phyloP scores from a whole-genome alignment of 2,329 filamentous ascomycete genomes.

The Nectriaceae sp. region DNA sequence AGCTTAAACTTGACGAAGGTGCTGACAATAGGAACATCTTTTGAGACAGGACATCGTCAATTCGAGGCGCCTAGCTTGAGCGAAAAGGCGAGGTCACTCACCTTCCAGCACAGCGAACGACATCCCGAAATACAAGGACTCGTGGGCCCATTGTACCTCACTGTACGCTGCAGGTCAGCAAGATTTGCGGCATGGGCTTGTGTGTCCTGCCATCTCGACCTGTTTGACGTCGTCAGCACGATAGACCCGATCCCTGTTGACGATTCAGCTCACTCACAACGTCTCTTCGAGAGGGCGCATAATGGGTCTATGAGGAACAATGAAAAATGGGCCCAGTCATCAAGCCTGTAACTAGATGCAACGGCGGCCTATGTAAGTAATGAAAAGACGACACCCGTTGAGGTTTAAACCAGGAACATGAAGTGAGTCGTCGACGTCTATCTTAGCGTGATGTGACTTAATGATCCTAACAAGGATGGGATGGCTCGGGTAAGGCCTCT shows the following conservation, averaged over 20 bases:
- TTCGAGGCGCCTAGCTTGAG: neutral
- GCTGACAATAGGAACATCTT: conserved; percentile 82
- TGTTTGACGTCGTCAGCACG: conserved; percentile 34
- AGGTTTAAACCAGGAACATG: neutral
- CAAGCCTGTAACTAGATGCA: neutral
- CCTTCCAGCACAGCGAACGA: conserved; percentile 93
- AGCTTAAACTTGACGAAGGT: conserved; percentile 63
- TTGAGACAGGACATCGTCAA: neutral
- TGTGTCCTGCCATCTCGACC: conserved; percentile 68
- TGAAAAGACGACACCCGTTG: neutral
- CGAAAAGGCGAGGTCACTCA: conserved; percentile 30
- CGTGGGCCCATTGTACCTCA: conserved; percentile 58
- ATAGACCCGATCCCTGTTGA: neutral
- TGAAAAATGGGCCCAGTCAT: neutral
- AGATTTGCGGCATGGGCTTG: conserved; percentile 59
- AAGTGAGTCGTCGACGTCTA: neutral
- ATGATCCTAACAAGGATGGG: neutral
- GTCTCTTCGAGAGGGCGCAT: conserved; percentile 43
- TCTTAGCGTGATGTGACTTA: neutral
- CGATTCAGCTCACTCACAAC: conserved; percentile 31
- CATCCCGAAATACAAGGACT: conserved; percentile 72
- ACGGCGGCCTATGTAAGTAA: neutral
- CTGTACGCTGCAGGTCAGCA: conserved; percentile 63
- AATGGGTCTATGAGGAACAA: conserved; percentile 9
- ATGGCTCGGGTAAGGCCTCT: neutral